Percentiles rank a stretch among this genome's conserved stretches.
Evolutionary conservation across 1,139 yeast species (phyloP).

Genomic region (Protomyces gravidus): DNA sequence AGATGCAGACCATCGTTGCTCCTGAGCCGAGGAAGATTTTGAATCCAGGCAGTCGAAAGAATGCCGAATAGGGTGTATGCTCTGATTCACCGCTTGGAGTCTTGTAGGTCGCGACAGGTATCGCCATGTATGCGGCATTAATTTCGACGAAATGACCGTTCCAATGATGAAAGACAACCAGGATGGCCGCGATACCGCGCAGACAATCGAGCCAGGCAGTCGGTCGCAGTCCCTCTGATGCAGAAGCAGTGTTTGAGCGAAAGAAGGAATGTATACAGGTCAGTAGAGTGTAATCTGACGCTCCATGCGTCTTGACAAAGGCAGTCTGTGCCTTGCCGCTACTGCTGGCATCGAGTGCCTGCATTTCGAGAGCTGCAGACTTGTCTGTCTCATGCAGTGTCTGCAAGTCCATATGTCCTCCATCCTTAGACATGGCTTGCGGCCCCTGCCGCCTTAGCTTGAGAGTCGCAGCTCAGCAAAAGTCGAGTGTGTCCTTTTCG

Average conservation of each 20-base stretch:
- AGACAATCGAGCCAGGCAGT: constrained; percentile 24
- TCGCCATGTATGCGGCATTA: constrained; percentile 5
- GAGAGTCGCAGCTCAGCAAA: no score
- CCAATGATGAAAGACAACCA: constrained; percentile 21
- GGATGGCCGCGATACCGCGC: constrained; percentile 14
- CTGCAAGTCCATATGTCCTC: not conserved
- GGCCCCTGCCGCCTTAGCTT: no score
- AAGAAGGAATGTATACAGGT: not conserved
- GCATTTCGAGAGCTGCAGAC: not conserved
- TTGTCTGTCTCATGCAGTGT: not conserved
- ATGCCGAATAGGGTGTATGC: not conserved
- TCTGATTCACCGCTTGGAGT: not conserved
- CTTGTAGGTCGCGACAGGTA: not conserved
- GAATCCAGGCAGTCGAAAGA: constrained; percentile 11
- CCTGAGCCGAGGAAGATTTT: constrained; percentile 8
- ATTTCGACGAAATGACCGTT: constrained; percentile 8
- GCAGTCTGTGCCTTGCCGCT: not conserved
- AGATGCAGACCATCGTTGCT: not conserved
- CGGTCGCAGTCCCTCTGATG: not conserved
- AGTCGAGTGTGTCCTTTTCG: no score
- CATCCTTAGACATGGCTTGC: no score
- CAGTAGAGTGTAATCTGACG: not conserved
- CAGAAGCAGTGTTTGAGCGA: not conserved
- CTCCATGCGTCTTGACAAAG: not conserved
- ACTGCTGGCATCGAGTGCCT: not conserved